A percentile compares a stretch with the other conserved stretches of the same genome.
phyloP scores from a whole-genome alignment of 2,329 filamentous ascomycete species.

The Pseudogymnoascus sp. region DNA sequence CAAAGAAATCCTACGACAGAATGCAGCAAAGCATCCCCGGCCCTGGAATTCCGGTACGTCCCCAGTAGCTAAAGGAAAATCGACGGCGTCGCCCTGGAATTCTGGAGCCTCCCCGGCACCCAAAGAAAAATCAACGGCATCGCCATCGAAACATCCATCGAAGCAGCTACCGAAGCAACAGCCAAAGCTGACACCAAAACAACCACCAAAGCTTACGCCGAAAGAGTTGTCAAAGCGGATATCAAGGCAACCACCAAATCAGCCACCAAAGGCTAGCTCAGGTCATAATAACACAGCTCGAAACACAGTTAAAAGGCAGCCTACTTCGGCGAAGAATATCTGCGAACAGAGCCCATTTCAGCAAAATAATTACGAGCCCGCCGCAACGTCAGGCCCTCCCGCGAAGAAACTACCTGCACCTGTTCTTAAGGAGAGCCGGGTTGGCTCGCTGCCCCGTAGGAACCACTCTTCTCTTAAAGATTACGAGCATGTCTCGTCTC shows the following conservation, averaged over 20 bases:
- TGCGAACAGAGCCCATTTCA: not conserved
- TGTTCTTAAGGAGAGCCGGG: not conserved
- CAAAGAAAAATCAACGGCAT: not conserved
- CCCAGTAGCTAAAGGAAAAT: not conserved
- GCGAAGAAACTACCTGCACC: not conserved
- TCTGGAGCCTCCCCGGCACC: not conserved
- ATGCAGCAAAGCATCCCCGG: not conserved
- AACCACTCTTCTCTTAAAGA: not conserved
- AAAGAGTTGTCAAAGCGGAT: not conserved
- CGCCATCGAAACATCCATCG: not conserved
- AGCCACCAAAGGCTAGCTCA: not conserved
- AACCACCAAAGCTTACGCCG: not conserved
- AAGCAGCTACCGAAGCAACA: not conserved
- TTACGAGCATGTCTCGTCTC: not conserved
- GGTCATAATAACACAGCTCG: not conserved
- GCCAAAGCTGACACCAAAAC: not conserved
- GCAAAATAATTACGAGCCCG: not conserved
- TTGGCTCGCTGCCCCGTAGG: not conserved
- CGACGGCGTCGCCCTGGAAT: not conserved
- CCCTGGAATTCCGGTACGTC: not conserved
- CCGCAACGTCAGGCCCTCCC: not conserved
- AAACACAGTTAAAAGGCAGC: not conserved
- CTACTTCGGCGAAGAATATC: not conserved
- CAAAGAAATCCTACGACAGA: not conserved
- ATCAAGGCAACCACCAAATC: not conserved